Evolutionary conservation across 768 basidiomycete genomes (phyloP).

Genomic region (Boletus coccyginus): DNA sequence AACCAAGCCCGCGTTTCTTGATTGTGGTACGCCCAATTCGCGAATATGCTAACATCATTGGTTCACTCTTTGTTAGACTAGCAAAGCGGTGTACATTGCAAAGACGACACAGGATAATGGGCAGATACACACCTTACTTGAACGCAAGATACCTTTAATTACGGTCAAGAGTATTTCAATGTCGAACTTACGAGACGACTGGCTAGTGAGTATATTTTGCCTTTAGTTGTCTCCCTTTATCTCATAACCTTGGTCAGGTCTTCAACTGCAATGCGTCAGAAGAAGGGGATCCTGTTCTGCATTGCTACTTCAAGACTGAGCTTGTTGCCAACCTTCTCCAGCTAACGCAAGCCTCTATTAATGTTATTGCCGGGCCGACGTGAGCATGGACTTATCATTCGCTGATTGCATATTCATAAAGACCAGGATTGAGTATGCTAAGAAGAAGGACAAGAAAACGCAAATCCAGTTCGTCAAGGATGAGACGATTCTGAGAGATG

Average conservation of each 20-base stretch:
- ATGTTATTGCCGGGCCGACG: conserved; percentile 72
- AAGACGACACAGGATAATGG: conserved; percentile 64
- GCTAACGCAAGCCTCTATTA: conserved; percentile 74
- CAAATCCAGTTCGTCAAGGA: conserved; percentile 88
- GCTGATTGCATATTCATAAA: conserved; percentile 11
- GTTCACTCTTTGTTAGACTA: conserved; percentile 20
- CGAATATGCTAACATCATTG: not conserved
- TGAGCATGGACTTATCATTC: conserved; percentile 39
- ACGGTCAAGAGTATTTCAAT: conserved; percentile 85
- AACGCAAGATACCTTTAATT: conserved; percentile 86
- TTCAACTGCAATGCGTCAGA: conserved; percentile 78
- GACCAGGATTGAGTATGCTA: conserved; percentile 77
- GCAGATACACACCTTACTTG: conserved; percentile 52
- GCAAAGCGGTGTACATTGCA: conserved; percentile 80
- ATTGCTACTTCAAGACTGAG: conserved; percentile 95
- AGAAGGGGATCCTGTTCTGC: conserved; percentile 93
- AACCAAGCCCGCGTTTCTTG: conserved; percentile 86
- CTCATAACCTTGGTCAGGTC: conserved; percentile 44
- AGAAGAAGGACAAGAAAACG: conserved; percentile 96
- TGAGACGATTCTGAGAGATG: conserved; percentile 75
- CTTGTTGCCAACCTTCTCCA: conserved; percentile 78
- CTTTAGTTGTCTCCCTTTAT: not conserved
- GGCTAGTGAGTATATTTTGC: conserved; percentile 61
- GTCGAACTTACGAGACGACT: conserved; percentile 92
- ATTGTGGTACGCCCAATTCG: conserved; percentile 62